A percentile compares a stretch with the other conserved stretches of the same genome.
Evolutionary conservation across 2,329 filamentous ascomycete species (phyloP).

Genomic region (Byssochlamys sp.): DNA sequence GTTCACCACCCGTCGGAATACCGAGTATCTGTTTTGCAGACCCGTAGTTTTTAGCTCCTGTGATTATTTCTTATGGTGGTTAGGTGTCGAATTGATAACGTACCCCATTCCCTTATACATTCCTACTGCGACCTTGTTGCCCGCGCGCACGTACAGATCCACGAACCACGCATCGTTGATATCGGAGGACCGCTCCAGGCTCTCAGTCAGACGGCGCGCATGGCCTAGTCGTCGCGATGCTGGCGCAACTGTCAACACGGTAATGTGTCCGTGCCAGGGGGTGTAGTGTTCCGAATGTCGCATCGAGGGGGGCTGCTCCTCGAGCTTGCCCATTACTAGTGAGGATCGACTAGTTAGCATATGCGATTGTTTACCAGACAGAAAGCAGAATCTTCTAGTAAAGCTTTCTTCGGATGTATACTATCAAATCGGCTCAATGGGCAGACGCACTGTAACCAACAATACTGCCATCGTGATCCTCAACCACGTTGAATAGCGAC

Average conservation of each 20-base stretch:
- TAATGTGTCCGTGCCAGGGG: conserved; percentile 99
- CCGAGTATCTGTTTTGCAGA: conserved; percentile 51
- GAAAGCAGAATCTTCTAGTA: neutral
- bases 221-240: conserved; percentile 76
- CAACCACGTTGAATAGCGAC: conserved; percentile 82
- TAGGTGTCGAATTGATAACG: conserved; percentile 7
- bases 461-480: conserved; percentile 76
- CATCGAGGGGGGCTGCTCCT: conserved; percentile 69
- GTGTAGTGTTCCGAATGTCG: conserved; percentile 76
- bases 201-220: conserved; percentile 69
- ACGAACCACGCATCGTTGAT: conserved; percentile 85
- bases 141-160: conserved; percentile 82
- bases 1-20: conserved; percentile 77
- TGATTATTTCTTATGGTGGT: neutral
- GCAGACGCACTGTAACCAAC: conserved; percentile 73
- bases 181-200: conserved; percentile 73
- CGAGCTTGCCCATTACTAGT: conserved; percentile 90
- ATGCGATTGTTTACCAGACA: neutral
- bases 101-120: conserved; percentile 85
- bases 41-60: neutral
- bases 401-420: neutral
- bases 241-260: conserved; percentile 83
- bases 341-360: neutral
- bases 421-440: neutral
- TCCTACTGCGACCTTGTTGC: conserved; percentile 75